A percentile compares a stretch with the other conserved stretches of the same genome.
These are phyloP conservation scores for Pseudocercospora cruenta DNA, from an alignment of 2,329 filamentous ascomycete species.

Conservation along the genomic window DNA sequence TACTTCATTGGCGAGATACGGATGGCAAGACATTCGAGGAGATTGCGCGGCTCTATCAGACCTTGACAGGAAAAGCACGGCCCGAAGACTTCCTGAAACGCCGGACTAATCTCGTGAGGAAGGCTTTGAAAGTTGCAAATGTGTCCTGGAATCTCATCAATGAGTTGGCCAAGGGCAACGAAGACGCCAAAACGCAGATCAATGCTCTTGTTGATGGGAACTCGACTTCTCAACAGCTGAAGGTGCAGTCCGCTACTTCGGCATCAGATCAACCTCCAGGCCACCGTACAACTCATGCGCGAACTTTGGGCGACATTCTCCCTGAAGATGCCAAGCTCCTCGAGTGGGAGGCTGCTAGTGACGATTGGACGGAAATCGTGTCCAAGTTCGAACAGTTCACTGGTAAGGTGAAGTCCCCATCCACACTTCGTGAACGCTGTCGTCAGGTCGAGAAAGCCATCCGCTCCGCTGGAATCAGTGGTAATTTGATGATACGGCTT, in stretches of 20 bases:
- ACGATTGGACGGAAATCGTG: background rate
- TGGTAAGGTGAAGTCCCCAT: background rate
- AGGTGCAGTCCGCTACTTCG: background rate
- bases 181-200: slow-evolving; percentile 17
- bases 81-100: slow-evolving; percentile 13
- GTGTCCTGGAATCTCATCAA: slow-evolving; percentile 5
- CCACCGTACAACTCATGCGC: background rate
- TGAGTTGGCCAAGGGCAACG: slow-evolving; percentile 14
- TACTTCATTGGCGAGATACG: slow-evolving; percentile 21
- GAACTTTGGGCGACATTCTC: background rate
- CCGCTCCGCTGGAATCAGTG: background rate
- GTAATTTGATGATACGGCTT: background rate
- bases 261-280: background rate
- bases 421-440: background rate
- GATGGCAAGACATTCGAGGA: slow-evolving; percentile 15
- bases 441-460: background rate
- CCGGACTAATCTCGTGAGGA: slow-evolving; percentile 16
- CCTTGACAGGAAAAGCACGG: slow-evolving; percentile 8
- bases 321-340: background rate
- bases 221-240: background rate
- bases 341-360: background rate
- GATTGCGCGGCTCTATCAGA: slow-evolving; percentile 11
- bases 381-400: background rate
- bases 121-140: slow-evolving; percentile 9
- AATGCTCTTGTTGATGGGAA: slow-evolving; percentile 14